Base-by-base conservation (phyloP, 2,329 filamentous ascomycete genomes). In the Pseudocercospora macadamiae region DNA sequence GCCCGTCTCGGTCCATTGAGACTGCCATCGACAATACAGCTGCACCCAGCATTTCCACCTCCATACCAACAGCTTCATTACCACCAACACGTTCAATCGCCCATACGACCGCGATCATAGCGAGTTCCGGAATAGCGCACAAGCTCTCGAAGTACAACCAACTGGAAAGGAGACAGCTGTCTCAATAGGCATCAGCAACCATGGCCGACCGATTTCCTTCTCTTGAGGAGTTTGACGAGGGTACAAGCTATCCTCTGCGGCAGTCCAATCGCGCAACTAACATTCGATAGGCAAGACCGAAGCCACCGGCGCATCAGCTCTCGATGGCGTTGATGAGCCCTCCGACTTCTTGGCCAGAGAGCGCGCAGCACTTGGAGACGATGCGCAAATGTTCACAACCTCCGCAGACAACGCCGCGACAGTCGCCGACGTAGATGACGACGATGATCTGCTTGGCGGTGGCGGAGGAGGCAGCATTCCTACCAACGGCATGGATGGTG, bases 301-400 rank as follows among this genome's bases (percentile, higher is more conserved):
- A 86, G 66, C 81, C 83, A 73, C 83, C 81, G 76, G 81, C 80
- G 71, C 77, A 55, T 70, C 73, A 51, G 70, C 72, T 61, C 75
- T 80, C 59, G 75, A 80, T 60, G 75, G 78, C 56, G 76, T 85
- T 34, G 80, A 82, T 63, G 87, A 88, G 28, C 82, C 85, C 63
- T 87, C 91, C 71, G 91, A 96, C 77, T 97, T 99, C 75, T 86
- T 97, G 49, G 87, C 90, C 63, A 90, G 93, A 67, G 95, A 99
- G 80, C 91, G 92, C 72, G 95, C 92, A 62, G 78, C 89, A 16
- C 86, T 99, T 6, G 95, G 95, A 66, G 95, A 96, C 64, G 95
- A 97, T 75, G 95, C 95, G 61, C 85, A 92, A 69, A 90, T 93
- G 79, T 99, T 99, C 76, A 83, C 89, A 64, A 89, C 90, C 28